phyloP scores from a whole-genome alignment of 2,329 filamentous ascomycete species.

The Alternaria longipes region DNA sequence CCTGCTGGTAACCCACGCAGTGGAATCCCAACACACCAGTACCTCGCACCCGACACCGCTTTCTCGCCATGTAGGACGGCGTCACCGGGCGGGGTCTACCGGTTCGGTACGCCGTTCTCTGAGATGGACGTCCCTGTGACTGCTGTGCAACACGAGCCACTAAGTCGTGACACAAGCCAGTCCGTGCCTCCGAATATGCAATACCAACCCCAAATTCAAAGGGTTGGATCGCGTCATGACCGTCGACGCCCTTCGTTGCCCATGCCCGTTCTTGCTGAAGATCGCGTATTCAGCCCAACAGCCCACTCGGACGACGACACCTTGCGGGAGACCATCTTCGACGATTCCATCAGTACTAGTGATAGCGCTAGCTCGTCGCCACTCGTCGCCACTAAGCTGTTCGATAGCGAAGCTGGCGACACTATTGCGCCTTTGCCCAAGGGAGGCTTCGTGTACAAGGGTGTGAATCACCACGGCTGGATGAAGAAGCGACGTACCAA shows the following conservation, averaged over 20 bases:
- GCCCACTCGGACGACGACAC: conserved; percentile 48
- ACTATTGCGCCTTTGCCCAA: conserved; percentile 46
- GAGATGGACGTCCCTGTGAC: conserved; percentile 90
- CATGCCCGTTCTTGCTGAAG: conserved; percentile 75
- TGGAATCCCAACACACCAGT: conserved; percentile 35
- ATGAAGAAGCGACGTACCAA: conserved; percentile 95
- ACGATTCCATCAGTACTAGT: conserved; percentile 22
- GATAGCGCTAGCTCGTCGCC: conserved; percentile 47
- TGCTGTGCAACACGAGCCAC: conserved; percentile 72
- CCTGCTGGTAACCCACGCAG: conserved; percentile 38
- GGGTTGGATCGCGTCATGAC: conserved; percentile 56
- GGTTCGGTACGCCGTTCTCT: conserved; percentile 86
- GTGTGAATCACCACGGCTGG: conserved; percentile 78
- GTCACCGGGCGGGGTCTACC: conserved; percentile 71
- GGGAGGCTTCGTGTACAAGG: conserved; percentile 52
- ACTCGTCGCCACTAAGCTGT: conserved; percentile 38
- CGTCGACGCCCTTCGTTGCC: conserved; percentile 73
- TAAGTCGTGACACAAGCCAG: conserved; percentile 82
- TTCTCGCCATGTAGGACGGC: conserved; percentile 59
- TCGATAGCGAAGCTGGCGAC: conserved; percentile 30
- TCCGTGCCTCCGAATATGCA: conserved; percentile 95
- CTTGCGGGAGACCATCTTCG: conserved; percentile 47
- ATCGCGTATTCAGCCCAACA: conserved; percentile 58
- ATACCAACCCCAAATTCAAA: conserved; percentile 66
- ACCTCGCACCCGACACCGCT: conserved; percentile 50